Evolutionary conservation across 352 stramenopile species (phyloP).

Genomic region (Blastocystis hominis): DNA sequence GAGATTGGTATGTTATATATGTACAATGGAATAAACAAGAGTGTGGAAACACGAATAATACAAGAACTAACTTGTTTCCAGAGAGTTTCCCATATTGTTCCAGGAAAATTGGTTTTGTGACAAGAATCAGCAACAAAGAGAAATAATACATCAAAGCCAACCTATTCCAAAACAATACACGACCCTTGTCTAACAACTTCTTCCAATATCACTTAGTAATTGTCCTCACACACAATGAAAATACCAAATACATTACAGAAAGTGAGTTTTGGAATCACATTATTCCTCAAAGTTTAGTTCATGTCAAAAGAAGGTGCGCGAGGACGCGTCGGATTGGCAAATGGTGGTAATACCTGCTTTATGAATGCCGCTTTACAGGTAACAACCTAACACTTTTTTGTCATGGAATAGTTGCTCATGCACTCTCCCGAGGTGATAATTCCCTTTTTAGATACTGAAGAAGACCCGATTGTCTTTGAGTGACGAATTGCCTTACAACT

Average conservation of each 20-base stretch:
- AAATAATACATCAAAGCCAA: background rate
- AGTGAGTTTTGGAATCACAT: no score
- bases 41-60: no score
- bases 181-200: no score
- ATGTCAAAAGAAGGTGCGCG: conserved; percentile 39
- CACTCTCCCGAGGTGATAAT: conserved; percentile 17
- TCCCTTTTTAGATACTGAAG: conserved; percentile 34
- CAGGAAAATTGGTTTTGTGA: background rate
- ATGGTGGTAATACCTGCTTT: conserved; percentile 26
- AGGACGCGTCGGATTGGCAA: conserved; percentile 11
- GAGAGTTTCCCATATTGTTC: no score
- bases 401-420: background rate
- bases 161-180: background rate
- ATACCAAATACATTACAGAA: no score
- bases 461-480: conserved; percentile 11
- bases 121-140: background rate
- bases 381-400: background rate
- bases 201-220: no score
- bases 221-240: no score
- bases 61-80: no score
- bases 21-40: no score
- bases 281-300: no score
- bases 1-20: no score
- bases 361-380: conserved; percentile 37
- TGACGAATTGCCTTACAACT: background rate